Base-by-base conservation (phyloP, 495 filamentous ascomycete species). In the Daldinia grandis region DNA sequence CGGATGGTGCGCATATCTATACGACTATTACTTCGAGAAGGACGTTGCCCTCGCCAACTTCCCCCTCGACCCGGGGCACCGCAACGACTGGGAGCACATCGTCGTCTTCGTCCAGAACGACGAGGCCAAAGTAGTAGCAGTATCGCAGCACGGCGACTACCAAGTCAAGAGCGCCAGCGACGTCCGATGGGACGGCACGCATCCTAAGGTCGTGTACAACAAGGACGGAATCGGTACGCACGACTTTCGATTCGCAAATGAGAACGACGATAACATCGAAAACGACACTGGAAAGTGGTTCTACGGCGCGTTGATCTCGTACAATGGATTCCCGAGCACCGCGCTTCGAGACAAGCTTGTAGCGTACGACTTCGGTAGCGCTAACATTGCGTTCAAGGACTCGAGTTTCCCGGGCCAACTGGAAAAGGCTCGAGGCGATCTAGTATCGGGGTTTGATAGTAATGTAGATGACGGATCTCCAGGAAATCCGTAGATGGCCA, bases 21-120 rank as follows among this genome's bases (percentile, higher is more conserved):
- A 84, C 73, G 80, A 78, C 57, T 82, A 82, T 68, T 84, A 82
- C 73, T 84, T 83, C 30, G 81, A 83, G 70, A 84, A 83, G 72
- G 82, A 84, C 70, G 78, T 81, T 1, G 71, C 78, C 0, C 50
- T 79, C 24, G 38, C 76, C 50, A 67, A 81, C 64, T 68, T 81
- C 37, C 66, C 72, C 6, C 4, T 75, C 15, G 78, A 80, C 38
- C 56, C 47, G 3, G 80, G 81, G 19, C 81, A 83, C 62, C 71
- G 68, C 1, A 79, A 84, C 74, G 82, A 84, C 73, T 84, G 82
- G 81, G 82, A 84, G 73, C 82, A 84, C 74, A 76, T 84, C 25
- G 79, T 74, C 2, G 82, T 84, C 17, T 84, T 81, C 76, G 78
- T 78, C 1, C 66, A 74, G 44, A 51, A 75, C 49, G 74, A 74